Base-by-base conservation (phyloP, 352 stramenopile species). In the Pythium dissimile region DNA sequence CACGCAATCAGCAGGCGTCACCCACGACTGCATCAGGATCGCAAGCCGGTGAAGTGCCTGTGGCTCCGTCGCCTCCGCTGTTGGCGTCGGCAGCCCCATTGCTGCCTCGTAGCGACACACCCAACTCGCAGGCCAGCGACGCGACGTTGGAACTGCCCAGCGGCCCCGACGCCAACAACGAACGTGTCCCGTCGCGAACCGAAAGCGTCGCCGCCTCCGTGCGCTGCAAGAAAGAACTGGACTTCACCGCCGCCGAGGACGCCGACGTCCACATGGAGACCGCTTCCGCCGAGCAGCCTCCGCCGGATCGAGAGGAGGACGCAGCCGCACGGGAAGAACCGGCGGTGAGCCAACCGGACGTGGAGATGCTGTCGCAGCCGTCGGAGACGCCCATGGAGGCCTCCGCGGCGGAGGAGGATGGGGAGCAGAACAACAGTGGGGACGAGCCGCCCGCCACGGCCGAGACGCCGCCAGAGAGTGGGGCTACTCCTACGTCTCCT, bases 191-290 rank as follows among this genome's bases (percentile, higher is more conserved):
- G 8, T 59, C 42, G 20, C 41, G 32, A 4, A 38, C 48, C 55
- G 8, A 16, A 16, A 13, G 4, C 9, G 8, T 18, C 34, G 9
- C n/a, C n/a, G n/a, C n/a, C n/a, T 23, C 18, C 21, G 38, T 39
- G 23, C 56, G 59, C 38, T 66, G 59, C 51, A 60, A 59, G 37
- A 66, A 66, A 38, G 59, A 66, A 21, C 51, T 66, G 26, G 50
- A 59, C 20, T 66, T 66, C 23, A 56, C 55, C 2, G 52, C 44
- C 2, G 44, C 27, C 9, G 50, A 60, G 10, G 35, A 48, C 5
- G 34, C n/a, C 8, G 43, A 44, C 24, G 45, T 15, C 1, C 49
- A 16, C 27, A 57, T 47, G 47, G 26, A 39, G 16, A 23, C 18
- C 9, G 28, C 27, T 10, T 7, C 9, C 37, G 5, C 21, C 13